A percentile compares a stretch with the other conserved stretches of the same genome.
Conservation (phyloP, 2,329 filamentous ascomycete species). For the Geosmithia flava region DNA sequence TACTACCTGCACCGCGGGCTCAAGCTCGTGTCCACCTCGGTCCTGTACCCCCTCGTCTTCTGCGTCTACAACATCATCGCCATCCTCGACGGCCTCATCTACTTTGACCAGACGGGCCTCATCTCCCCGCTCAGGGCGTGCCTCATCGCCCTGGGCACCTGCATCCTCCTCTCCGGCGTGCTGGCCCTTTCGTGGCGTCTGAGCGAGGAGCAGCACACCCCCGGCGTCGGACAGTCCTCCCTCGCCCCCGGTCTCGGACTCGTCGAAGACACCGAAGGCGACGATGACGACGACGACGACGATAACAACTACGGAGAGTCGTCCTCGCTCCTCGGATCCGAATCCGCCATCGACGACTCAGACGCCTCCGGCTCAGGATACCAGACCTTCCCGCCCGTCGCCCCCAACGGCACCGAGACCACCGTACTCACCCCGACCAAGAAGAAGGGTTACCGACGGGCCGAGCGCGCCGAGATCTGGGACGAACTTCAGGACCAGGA, state of each 20-base stretch:
- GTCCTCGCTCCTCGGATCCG: slow-evolving; percentile 32
- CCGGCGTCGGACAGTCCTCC: slow-evolving; percentile 50
- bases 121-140: slow-evolving; percentile 65
- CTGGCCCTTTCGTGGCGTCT: slow-evolving; percentile 89
- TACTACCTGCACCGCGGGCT: slow-evolving; percentile 92
- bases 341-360: slow-evolving; percentile 28
- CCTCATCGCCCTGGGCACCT: slow-evolving; percentile 76
- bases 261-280: slow-evolving; percentile 54
- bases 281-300: slow-evolving; percentile 29
- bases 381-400: slow-evolving; percentile 30
- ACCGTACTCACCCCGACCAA: slow-evolving; percentile 25
- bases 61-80: slow-evolving; percentile 99
- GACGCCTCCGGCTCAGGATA: slow-evolving; percentile 18
- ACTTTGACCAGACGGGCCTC: slow-evolving; percentile 79
- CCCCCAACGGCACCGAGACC: slow-evolving; percentile 21
- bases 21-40: slow-evolving; percentile 88
- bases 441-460: slow-evolving; percentile 40
- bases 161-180: slow-evolving; percentile 76
- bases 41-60: slow-evolving; percentile 94
- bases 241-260: slow-evolving; percentile 75
- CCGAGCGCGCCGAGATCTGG: slow-evolving; percentile 74
- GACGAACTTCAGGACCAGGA: slow-evolving; percentile 72
- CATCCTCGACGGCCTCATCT: slow-evolving; percentile 92
- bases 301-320: not conserved
- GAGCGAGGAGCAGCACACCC: slow-evolving; percentile 59